Evolutionary conservation across 192 early-diverging fungal genomes (phyloP).

Genomic region (Coemansia sp.): DNA sequence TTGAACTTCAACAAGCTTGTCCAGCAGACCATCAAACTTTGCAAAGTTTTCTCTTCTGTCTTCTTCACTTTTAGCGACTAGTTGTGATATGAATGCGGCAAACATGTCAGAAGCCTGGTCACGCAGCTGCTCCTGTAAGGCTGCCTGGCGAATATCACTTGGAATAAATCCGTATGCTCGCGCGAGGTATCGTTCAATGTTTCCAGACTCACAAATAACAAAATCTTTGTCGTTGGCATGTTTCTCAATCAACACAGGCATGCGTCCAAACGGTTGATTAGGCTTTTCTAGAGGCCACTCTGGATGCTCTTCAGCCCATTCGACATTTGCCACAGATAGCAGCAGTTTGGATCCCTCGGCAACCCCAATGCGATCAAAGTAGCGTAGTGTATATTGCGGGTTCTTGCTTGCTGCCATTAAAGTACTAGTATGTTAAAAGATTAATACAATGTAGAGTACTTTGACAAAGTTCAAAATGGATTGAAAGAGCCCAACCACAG

Average conservation of each 20-base stretch:
- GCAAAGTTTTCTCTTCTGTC: conserved; percentile 7
- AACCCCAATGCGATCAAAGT: conserved; percentile 22
- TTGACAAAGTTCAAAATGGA: background rate
- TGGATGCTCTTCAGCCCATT: conserved; percentile 34
- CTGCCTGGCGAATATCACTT: conserved; percentile 28
- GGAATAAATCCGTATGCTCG: conserved; percentile 51
- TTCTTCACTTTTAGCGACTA: conserved; percentile 10
- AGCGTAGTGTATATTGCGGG: conserved; percentile 25
- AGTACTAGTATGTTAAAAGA: background rate
- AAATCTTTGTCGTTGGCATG: conserved; percentile 23
- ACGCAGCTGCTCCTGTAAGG: conserved; percentile 22
- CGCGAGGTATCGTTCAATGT: conserved; percentile 57
- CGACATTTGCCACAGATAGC: conserved; percentile 37
- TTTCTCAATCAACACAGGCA: conserved; percentile 38
- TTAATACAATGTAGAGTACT: background rate
- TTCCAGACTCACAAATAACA: conserved; percentile 41
- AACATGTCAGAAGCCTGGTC: conserved; percentile 16
- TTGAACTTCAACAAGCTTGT: conserved; percentile 31
- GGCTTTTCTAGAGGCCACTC: conserved; percentile 34
- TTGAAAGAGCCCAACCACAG: background rate
- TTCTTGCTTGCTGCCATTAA: background rate
- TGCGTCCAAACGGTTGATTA: conserved; percentile 35
- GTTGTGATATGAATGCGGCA: background rate
- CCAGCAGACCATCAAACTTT: conserved; percentile 20
- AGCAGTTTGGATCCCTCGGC: conserved; percentile 36